A percentile compares a stretch with the other conserved stretches of the same genome.
phyloP scores from a whole-genome alignment of 1,284 basidiomycete genomes.

The Trametes pubescens region DNA sequence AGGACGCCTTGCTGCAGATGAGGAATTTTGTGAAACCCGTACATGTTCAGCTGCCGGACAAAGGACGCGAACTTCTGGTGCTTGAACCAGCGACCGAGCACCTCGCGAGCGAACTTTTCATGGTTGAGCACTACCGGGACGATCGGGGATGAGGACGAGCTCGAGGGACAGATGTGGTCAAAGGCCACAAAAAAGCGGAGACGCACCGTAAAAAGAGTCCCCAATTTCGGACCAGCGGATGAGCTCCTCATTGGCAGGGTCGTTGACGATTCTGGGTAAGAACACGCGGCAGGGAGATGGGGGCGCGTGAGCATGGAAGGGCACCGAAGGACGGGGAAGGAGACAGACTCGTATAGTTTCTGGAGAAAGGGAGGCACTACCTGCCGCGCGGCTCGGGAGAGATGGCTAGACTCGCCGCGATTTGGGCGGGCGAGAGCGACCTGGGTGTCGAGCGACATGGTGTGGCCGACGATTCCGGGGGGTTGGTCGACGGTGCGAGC shows the following conservation, averaged over 20 bases:
- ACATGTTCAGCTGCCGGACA: constrained; percentile 98
- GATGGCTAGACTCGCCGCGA: constrained; percentile 50
- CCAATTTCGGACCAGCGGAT: constrained; percentile 93
- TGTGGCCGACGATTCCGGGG: constrained; percentile 8
- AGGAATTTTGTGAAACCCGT: constrained; percentile 95
- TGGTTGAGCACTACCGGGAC: constrained; percentile 82
- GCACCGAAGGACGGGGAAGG: constrained; percentile 26
- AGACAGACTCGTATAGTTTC: constrained; percentile 84
- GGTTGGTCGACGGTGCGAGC: constrained; percentile 2
- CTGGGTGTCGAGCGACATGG: constrained; percentile 52
- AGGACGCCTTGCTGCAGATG: constrained; percentile 96
- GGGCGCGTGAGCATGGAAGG: constrained; percentile 20
- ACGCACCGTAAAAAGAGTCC: constrained; percentile 64
- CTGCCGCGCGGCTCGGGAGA: constrained; percentile 62
- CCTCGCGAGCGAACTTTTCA: constrained; percentile 90
- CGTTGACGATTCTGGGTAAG: constrained; percentile 85
- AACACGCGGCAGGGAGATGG: constrained; percentile 11
- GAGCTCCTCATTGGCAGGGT: constrained; percentile 81
- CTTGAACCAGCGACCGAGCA: constrained; percentile 95
- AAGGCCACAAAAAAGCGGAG: constrained; percentile 5
- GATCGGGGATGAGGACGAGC: constrained; percentile 18
- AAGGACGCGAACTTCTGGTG: constrained; percentile 95
- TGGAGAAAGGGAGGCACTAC: constrained; percentile 88
- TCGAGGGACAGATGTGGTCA: background rate
- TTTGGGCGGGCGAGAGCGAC: constrained; percentile 60